Evolutionary conservation across 1,139 yeast genomes (phyloP).

Genomic region (Magnusiomyces magnusii): DNA sequence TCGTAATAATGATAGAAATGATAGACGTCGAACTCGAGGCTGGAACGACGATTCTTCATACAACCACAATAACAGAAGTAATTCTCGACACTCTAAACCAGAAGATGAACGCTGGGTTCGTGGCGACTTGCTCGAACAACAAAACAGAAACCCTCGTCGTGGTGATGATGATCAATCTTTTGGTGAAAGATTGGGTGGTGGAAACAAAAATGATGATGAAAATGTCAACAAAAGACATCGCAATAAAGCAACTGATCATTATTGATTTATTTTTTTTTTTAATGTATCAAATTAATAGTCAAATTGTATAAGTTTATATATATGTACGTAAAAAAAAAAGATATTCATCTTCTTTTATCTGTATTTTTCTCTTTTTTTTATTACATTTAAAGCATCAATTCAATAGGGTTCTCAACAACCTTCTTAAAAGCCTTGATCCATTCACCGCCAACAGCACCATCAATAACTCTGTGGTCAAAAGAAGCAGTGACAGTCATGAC

Average conservation of each 20-base stretch:
- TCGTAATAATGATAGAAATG: conserved; percentile 5
- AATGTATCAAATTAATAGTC: too few relatives aligned
- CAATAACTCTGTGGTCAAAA: conserved; percentile 95
- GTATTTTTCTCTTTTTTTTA: neutral
- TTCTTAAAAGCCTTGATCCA: conserved; percentile 89
- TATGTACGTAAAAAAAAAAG: too few relatives aligned
- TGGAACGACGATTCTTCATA: neutral
- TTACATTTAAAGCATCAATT: conserved; percentile 55
- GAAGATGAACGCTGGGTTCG: conserved; percentile 2
- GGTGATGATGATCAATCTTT: neutral
- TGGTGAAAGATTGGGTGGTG: neutral
- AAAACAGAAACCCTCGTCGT: neutral
- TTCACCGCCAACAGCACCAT: conserved; percentile 98
- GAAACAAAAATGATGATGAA: neutral
- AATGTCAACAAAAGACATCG: neutral
- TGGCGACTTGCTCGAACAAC: conserved; percentile 1
- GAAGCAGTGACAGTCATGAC: conserved; percentile 91
- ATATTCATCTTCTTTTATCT: neutral
- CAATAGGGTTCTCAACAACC: conserved; percentile 92
- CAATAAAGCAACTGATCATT: neutral
- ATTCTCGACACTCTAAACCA: neutral
- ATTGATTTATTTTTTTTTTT: too few relatives aligned
- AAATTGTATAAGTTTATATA: neutral
- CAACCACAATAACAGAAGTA: neutral
- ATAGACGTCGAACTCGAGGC: conserved; percentile 1